These are phyloP conservation scores for Sporothrix variecibatus DNA, from an alignment of 2,329 filamentous ascomycete genomes.

Conservation along the genomic window DNA sequence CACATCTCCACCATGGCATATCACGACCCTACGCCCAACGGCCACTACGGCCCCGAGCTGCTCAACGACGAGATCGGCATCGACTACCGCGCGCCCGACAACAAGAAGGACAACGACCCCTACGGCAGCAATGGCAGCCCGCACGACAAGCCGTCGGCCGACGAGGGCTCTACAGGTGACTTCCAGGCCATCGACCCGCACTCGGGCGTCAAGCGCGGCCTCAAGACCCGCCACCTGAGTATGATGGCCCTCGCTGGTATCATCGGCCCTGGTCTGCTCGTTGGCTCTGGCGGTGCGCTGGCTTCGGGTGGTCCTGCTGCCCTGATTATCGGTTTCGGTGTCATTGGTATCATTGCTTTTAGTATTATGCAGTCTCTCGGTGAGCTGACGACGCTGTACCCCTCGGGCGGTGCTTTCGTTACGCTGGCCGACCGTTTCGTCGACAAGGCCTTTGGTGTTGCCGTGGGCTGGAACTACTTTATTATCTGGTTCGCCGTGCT, in stretches of 20 bases:
- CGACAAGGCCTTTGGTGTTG: constrained; percentile 68
- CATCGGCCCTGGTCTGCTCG: constrained; percentile 70
- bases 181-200: constrained; percentile 57
- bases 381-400: constrained; percentile 73
- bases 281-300: constrained; percentile 70
- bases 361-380: constrained; percentile 73
- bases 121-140: background rate
- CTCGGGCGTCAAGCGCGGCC: constrained; percentile 66
- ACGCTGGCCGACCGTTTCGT: constrained; percentile 70
- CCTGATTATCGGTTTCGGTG: constrained; percentile 70
- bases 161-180: constrained; percentile 40
- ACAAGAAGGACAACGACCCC: background rate
- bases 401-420: constrained; percentile 71
- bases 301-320: constrained; percentile 69
- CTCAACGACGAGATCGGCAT: constrained; percentile 13
- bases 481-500: constrained; percentile 67
- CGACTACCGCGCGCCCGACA: constrained; percentile 25
- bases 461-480: constrained; percentile 72
- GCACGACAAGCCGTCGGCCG: constrained; percentile 36
- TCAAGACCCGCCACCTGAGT: constrained; percentile 67
- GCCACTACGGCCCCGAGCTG: background rate
- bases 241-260: constrained; percentile 67
- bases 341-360: constrained; percentile 70
- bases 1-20: background rate
- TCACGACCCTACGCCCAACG: constrained; percentile 9